phyloP scores from a whole-genome alignment of 1,139 yeast genomes.

The Debaryomycetaceae sp. region DNA sequence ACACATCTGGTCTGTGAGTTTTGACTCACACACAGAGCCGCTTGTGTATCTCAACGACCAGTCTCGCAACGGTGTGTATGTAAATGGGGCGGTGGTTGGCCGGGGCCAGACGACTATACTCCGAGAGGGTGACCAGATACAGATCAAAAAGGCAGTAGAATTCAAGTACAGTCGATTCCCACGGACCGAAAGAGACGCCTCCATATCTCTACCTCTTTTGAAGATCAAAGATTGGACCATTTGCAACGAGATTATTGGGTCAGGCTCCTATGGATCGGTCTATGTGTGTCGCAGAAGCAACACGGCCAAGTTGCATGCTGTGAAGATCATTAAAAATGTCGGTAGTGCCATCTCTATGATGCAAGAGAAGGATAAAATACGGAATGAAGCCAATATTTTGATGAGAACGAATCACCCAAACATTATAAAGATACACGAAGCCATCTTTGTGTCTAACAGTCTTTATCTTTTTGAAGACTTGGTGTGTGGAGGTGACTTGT shows the following conservation, averaged over 20 bases:
- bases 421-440: constrained; percentile 40
- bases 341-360: background rate
- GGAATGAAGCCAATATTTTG: constrained; percentile 40
- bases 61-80: constrained; percentile 52
- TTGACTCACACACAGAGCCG: constrained; percentile 47
- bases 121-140: constrained; percentile 41
- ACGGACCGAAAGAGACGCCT: constrained; percentile 7
- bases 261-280: constrained; percentile 62
- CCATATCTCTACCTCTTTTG: background rate
- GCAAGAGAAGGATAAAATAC: constrained; percentile 15
- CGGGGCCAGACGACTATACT: constrained; percentile 33
- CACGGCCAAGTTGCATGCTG: constrained; percentile 40
- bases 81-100: constrained; percentile 36
- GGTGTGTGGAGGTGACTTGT: constrained; percentile 62
- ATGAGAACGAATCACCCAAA: constrained; percentile 39
- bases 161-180: constrained; percentile 2
- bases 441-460: constrained; percentile 31
- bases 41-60: constrained; percentile 51
- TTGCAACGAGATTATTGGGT: constrained; percentile 44
- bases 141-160: constrained; percentile 29
- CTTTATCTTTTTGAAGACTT: constrained; percentile 50
- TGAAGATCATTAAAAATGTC: constrained; percentile 39
- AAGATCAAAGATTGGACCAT: constrained; percentile 35
- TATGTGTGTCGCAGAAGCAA: constrained; percentile 21
- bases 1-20: constrained; percentile 45